Evolutionary conservation across 768 basidiomycete species (phyloP).

Genomic region (Trametes maxima): DNA sequence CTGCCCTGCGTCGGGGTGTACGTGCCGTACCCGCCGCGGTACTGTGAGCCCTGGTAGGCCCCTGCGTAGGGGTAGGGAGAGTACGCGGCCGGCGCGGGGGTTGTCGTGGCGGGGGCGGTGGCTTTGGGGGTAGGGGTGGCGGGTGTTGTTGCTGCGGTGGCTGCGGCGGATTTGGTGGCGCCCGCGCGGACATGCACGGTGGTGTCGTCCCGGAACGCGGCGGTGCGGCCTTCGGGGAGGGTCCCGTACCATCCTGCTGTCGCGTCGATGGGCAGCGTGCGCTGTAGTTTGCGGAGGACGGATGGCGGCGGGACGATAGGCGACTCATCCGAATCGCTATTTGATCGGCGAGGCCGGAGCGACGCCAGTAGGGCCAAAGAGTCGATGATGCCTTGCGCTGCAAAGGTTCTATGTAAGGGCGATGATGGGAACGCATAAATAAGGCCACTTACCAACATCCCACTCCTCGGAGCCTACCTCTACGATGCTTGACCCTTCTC

Average conservation of each 20-base stretch:
- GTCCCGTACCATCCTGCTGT: conserved; percentile 76
- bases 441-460: conserved; percentile 65
- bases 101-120: conserved; percentile 34
- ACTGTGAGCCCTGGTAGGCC: conserved; percentile 31
- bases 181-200: conserved; percentile 64
- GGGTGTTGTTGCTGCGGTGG: conserved; percentile 29
- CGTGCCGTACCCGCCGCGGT: conserved; percentile 41
- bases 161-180: conserved; percentile 34
- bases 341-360: conserved; percentile 63
- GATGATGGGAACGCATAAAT: background rate
- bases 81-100: conserved; percentile 27
- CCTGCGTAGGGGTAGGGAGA: conserved; percentile 29
- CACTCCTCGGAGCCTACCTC: conserved; percentile 80
- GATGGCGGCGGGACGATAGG: conserved; percentile 65
- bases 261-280: conserved; percentile 62
- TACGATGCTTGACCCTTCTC: conserved; percentile 46
- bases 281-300: conserved; percentile 70
- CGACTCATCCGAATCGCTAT: conserved; percentile 38
- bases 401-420: background rate
- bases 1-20: conserved; percentile 36
- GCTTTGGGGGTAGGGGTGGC: conserved; percentile 32
- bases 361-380: conserved; percentile 70
- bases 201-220: conserved; percentile 73
- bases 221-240: conserved; percentile 54
- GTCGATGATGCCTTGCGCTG: conserved; percentile 74